Evolutionary conservation across 768 basidiomycete species (phyloP), one percentile per base, ranked within the genome.

Genomic region (Cystobasidium onofrii): DNA sequence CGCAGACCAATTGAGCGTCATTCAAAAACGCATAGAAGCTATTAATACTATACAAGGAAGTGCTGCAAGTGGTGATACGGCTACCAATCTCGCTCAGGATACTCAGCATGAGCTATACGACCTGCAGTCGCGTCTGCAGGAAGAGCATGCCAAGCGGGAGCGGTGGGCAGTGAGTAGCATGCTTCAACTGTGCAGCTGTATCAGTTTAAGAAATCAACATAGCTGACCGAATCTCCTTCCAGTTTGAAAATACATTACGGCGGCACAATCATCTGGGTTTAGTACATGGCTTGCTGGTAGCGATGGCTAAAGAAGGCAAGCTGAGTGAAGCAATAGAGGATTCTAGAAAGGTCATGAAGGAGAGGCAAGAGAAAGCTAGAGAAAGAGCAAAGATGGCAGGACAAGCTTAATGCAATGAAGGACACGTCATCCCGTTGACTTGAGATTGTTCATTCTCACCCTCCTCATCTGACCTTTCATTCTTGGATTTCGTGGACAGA

Each of bases 181-280:
- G 77, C 55, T 65, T 39, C 44, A 83, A 83, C 74, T 86, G 85
- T 17, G 84, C 83, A 23, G 87, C 89, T 36, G 39, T 39, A 72
- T 75, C 88, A 63, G 79, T 86, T n/a, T n/a, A n/a, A n/a, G n/a
- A n/a, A n/a, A 27, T 83, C 84, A 23, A 13, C 18, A 60, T 46
- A 36, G 62, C 44, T 27, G 17, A 74, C 29, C 23, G 4, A 4
- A 2, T 1, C 31, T 34, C 36, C 12, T 10, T 31, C 9, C 77
- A 92, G 90, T 91, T 92, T 75, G 90, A 93, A 82, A 93, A 94
- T 82, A 88, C 89, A 75, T 84, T 92, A 44, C 87, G 92, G 46
- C 84, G 88, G 77, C 92, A 94, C 78, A 95, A 94, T 77, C 89
- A 92, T 80, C 85, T 92, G 60, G 90, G 92, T 39, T 83, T 92